phyloP scores from a whole-genome alignment of 2,329 filamentous ascomycete genomes.

The Coniochaeta sp. region DNA sequence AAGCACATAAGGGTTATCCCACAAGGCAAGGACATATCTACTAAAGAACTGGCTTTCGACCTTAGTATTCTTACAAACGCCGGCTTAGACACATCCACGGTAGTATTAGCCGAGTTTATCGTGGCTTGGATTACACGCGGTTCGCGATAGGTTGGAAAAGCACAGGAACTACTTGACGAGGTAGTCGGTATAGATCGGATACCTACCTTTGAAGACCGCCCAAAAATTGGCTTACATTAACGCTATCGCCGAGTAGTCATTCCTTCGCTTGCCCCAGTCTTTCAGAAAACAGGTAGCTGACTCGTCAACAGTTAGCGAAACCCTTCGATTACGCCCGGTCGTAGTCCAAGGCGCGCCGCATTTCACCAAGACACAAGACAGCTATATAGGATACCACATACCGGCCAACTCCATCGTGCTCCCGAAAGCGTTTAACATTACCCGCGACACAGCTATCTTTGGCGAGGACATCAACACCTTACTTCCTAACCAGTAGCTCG shows the following conservation, averaged over 20 bases:
- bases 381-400: slow-evolving; percentile 31
- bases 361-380: slow-evolving; percentile 25
- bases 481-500: slow-evolving; percentile 25
- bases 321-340: slow-evolving; percentile 36
- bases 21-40: slow-evolving; percentile 15
- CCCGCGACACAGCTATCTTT: slow-evolving; percentile 26
- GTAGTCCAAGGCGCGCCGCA: slow-evolving; percentile 29
- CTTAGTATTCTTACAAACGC: slow-evolving; percentile 23
- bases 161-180: slow-evolving; percentile 31
- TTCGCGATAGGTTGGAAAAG: slow-evolving; percentile 21
- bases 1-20: slow-evolving; percentile 17
- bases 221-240: slow-evolving; percentile 33
- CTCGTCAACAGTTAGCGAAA: slow-evolving; percentile 26
- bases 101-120: slow-evolving; percentile 22
- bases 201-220: slow-evolving; percentile 30
- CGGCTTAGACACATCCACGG: slow-evolving; percentile 23
- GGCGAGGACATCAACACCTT: slow-evolving; percentile 29
- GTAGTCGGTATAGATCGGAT: slow-evolving; percentile 31
- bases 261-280: slow-evolving; percentile 4
- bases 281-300: neutral
- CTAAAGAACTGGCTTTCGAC: slow-evolving; percentile 23
- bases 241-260: slow-evolving; percentile 18
- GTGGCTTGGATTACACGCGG: slow-evolving; percentile 20
- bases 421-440: slow-evolving; percentile 32
- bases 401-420: slow-evolving; percentile 35